Conservation (phyloP, 2,329 filamentous ascomycete genomes). For the Colletotrichum theobromicola region DNA sequence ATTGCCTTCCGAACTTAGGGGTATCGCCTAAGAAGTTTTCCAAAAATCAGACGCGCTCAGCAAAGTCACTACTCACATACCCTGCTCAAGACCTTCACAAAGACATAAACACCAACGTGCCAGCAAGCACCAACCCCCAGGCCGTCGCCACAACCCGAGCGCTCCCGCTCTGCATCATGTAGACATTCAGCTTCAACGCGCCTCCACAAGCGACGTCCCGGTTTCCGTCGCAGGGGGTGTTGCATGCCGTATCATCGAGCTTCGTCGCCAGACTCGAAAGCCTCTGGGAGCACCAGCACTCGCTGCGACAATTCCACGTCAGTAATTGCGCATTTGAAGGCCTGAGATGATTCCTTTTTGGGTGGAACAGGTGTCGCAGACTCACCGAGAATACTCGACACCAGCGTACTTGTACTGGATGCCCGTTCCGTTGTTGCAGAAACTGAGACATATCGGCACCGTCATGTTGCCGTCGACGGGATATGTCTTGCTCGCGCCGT, state of each 20-base stretch:
- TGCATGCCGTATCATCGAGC: constrained; percentile 53
- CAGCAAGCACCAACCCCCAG: not conserved
- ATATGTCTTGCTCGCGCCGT: constrained; percentile 42
- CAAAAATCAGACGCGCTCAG: not conserved
- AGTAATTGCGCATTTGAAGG: not conserved
- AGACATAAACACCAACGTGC: not conserved
- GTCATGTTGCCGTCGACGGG: constrained; percentile 52
- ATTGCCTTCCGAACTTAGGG: not conserved
- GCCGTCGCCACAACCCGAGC: not conserved
- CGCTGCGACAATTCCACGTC: constrained; percentile 36
- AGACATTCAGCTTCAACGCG: constrained; percentile 52
- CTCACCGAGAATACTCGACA: constrained; percentile 56
- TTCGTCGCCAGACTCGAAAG: constrained; percentile 52
- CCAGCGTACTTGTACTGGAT: constrained; percentile 55
- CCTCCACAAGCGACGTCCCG: constrained; percentile 59
- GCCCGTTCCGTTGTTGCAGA: constrained; percentile 46
- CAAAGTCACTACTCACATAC: not conserved
- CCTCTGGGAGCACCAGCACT: constrained; percentile 64
- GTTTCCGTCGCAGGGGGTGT: constrained; percentile 60
- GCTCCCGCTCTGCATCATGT: constrained; percentile 27
- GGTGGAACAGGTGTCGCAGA: not conserved
- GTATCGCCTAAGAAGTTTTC: not conserved
- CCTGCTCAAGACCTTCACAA: not conserved
- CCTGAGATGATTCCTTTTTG: not conserved
- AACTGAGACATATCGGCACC: constrained; percentile 53